Evolutionary conservation across 331 rosid species (phyloP), one percentile per base, ranked within the genome.

Genomic region (Saraca asoca): DNA sequence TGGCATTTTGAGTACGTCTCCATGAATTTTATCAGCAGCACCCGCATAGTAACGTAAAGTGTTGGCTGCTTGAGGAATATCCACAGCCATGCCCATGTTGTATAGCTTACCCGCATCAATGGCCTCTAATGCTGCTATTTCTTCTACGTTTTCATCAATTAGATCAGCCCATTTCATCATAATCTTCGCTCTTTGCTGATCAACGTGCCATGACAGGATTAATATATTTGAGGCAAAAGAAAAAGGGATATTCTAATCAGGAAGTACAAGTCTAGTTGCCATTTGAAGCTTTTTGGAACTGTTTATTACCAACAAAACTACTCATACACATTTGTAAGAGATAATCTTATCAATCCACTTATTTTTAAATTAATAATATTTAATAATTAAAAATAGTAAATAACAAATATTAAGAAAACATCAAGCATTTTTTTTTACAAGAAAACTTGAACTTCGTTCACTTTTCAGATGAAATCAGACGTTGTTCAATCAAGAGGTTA

Each of bases 1-100:
- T 0, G 90, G 44, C 51, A 86, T 70, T 75, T 93, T 93, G 15
- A 93, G 61, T 0, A 87, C 94, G 17, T 89, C 81, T 1, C 98
- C 98, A 5, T 89, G 96, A 51, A 87, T 78, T 75, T 93, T 93
- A 74, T 93, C 98, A 2, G 96, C 98, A 14, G 91, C 95, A 2
- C 98, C 98, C 0, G 95, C 97, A 64, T 90, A 93, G 86, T 90
- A 87, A 12, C 90, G 83, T 6, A 93, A 15, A 0, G 17, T 70
- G 2, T 53, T 33, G 19, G 95, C 90, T 41, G 50, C 80, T 9
- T 14, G 13, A 5, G 97, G 95, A 31, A 93, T 71, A 20, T 90
- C 98, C 1, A 9, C 0, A 6, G 46, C 33, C 56, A 81, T 87
- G n/a, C 83, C 45, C 1, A 0, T 0, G 18, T 10, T 7, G 59